Evolutionary conservation across 257 asterid genomes (phyloP), one percentile per base, ranked within the genome.

Genomic region (Primulina eburnea): DNA sequence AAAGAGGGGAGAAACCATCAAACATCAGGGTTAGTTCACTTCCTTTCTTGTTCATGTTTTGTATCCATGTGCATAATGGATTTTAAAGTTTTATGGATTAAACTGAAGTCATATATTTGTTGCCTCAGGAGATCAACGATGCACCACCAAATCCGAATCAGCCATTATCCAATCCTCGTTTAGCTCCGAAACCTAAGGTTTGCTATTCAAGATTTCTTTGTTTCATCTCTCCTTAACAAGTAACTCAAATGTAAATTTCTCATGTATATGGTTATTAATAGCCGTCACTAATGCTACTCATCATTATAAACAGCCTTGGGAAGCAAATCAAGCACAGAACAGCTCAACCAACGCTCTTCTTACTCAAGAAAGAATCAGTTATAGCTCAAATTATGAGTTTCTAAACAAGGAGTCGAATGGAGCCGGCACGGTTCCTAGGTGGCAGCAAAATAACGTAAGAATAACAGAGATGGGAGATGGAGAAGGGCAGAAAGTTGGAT

Each of bases 121-220:
- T 52, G 71, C 81, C 60, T 75, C 90, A 91, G 99, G 99, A 89
- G 62, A 86, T 91, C 78, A 86, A 91, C 70, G 97, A 94, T 75
- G 89, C 92, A 71, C 97, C 99, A 47, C 99, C 97, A 32, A 90
- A 93, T 82, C 99, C 97, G 14, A 82, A 89, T 77, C 99, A 89
- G 71, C 92, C 96, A 1, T 76, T 93, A 61, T 76, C 99, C 55
- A 87, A 82, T 77, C 89, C 97, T 38, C 92, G 90, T 47, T 0
- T 83, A 53, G 85, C 86, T 18, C 92, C 96, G 38, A 85, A 74
- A 85, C 89, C 92, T 52, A 91, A 94, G 99, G 99, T 94, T 81
- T 72, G 75, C 65, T 17, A 24, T 0, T 18, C 47, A 32, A 56
- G 37, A 12, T 43, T 62, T 12, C 20, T 55, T 67, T 21, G 5